A percentile compares a stretch with the other conserved stretches of the same genome.
phyloP scores from a whole-genome alignment of 2,329 filamentous ascomycete genomes.

The Bipolaris sorokiniana region DNA sequence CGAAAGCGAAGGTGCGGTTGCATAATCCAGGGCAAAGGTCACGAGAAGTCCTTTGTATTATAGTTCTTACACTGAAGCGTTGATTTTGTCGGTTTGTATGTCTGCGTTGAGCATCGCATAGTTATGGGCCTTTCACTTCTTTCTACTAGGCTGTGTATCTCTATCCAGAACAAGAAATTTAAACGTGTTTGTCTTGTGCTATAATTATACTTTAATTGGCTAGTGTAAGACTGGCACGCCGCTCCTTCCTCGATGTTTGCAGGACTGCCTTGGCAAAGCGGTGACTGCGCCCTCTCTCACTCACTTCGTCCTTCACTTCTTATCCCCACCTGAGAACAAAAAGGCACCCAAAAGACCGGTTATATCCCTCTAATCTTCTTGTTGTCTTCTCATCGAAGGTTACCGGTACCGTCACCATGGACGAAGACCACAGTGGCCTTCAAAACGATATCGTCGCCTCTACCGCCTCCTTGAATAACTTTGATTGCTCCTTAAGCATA shows the following conservation, averaged over 20 bases:
- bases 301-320: not conserved
- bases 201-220: not conserved
- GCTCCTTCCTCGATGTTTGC: not conserved
- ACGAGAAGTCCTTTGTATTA: conserved; percentile 5
- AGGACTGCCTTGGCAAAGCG: conserved; percentile 9
- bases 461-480: not conserved
- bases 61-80: conserved; percentile 1
- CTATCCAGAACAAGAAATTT: not conserved
- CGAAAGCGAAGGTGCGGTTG: not conserved
- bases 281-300: conserved; percentile 13
- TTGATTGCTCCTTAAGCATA: not conserved
- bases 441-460: no score
- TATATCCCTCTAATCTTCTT: not conserved
- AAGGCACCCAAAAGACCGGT: not conserved
- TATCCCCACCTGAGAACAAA: not conserved
- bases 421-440: not conserved
- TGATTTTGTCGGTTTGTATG: not conserved
- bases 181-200: not conserved
- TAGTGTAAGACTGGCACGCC: not conserved
- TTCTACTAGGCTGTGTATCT: not conserved
- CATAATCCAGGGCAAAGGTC: conserved; percentile 3
- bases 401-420: conserved; percentile 22
- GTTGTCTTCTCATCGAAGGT: not conserved
- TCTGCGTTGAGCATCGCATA: not conserved
- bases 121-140: not conserved